A percentile compares a stretch with the other conserved stretches of the same genome.
Conservation (phyloP, 2,329 filamentous ascomycete species). For the Mariannaea sp. region DNA sequence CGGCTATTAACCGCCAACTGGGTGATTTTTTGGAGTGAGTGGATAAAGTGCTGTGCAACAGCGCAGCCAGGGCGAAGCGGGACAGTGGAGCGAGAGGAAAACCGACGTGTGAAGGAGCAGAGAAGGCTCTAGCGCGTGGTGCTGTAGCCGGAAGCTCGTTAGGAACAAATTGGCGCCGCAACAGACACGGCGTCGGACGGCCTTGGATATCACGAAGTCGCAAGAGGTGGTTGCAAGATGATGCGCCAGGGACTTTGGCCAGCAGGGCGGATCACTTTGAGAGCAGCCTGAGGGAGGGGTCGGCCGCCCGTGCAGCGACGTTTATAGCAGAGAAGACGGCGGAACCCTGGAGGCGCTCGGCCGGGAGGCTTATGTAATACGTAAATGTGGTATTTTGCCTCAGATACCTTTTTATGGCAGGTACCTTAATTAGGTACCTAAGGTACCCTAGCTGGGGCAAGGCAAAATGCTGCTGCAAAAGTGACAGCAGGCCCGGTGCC, state of each 20-base stretch:
- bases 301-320: constrained; percentile 10
- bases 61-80: constrained; percentile 1
- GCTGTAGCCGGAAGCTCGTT: background rate
- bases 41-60: constrained; percentile 20
- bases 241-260: background rate
- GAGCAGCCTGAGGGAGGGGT: constrained; percentile 10
- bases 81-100: background rate
- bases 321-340: constrained; percentile 8
- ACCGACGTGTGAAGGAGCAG: too few species aligned
- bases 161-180: constrained; percentile 2
- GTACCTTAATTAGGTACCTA: too few species aligned
- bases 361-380: constrained; percentile 14
- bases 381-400: background rate
- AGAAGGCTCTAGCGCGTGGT: constrained; percentile 5
- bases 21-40: constrained; percentile 9
- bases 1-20: constrained; percentile 12
- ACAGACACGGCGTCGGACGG: background rate
- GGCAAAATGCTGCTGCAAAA: background rate
- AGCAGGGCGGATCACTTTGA: constrained; percentile 6
- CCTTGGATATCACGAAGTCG: background rate
- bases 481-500: background rate
- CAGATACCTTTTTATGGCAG: too few species aligned
- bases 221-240: background rate
- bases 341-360: constrained; percentile 7
- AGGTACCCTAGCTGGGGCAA: background rate